These are phyloP conservation scores for Pichia deserticola DNA, from an alignment of 805 yeast genomes.

Conservation along the genomic window DNA sequence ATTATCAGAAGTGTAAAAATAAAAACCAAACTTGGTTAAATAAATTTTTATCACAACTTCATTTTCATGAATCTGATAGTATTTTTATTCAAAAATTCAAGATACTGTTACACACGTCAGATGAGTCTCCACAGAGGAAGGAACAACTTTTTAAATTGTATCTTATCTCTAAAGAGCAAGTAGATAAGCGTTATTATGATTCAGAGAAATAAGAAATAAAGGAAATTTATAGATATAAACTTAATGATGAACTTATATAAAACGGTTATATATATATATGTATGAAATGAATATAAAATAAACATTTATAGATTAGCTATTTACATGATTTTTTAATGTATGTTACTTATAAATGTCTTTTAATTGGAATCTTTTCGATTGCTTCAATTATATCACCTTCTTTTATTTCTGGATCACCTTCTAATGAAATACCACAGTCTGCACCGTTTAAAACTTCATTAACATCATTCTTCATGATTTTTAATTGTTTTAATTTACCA, in stretches of 20 bases:
- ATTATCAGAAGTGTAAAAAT: conserved; percentile 1
- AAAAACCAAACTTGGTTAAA: conserved; percentile 12
- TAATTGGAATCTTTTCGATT: conserved; percentile 55
- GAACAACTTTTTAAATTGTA: neutral
- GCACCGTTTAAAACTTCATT: conserved; percentile 71
- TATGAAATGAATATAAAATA: neutral
- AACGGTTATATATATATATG: too few species aligned
- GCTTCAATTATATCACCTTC: conserved; percentile 73
- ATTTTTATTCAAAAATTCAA: conserved; percentile 11
- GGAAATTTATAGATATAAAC: neutral
- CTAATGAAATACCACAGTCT: conserved; percentile 83
- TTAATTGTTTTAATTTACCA: conserved; percentile 56
- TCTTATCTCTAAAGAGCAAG: neutral
- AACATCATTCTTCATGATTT: conserved; percentile 76
- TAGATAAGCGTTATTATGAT: neutral
- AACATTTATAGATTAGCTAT: neutral
- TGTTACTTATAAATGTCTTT: conserved; percentile 39
- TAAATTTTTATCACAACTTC: conserved; percentile 10
- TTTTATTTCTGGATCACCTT: conserved; percentile 24
- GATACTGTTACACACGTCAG: neutral
- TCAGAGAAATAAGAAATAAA: neutral
- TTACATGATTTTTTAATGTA: neutral
- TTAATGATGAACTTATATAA: too few species aligned
- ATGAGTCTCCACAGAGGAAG: neutral
- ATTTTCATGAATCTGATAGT: conserved; percentile 21